Evolutionary conservation across 1,284 basidiomycete genomes (phyloP), one percentile per base, ranked within the genome.

Genomic region (Rhizoctonia solani): DNA sequence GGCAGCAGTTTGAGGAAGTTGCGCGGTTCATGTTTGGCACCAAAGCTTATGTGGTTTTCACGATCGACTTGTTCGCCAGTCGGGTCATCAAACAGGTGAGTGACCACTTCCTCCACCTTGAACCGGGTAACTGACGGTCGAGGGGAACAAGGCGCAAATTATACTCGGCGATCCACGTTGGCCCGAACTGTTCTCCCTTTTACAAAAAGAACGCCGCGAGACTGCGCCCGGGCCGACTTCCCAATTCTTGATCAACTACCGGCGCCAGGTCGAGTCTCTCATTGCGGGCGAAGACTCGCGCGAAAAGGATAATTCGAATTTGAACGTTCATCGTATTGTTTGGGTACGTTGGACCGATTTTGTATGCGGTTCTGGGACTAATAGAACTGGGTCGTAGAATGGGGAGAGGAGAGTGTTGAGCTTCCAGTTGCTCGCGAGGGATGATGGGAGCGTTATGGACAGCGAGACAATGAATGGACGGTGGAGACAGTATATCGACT

Each of bases 21-120:
- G 87, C 97, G 83, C 82, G 97, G 69, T 93, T 92, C 85, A 95
- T 99, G 84, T 98, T 96, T 80, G 93, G 94, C 34, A 95, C 89
- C 71, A 91, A 94, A 82, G 95, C 94, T 73, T 79, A 87, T 73
- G 72, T 77, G 19, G 72, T 80, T 74, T 97, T 96, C 75, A 97
- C 95, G 0, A 79, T 97, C n/a, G 95, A 98, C 79, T 94, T 96
- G 76, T 82, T 96, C 54, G 86, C 96, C 63, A 90, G 89, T 1
- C 84, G 86, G n/a, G 84, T 93, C 73, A 88, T 93, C 78, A 97
- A 92, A 76, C 94, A 90, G 81, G 91, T 86, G 68, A 77, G 83
- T 61, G 63, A 65, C 72, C 70, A 70, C 73, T 59, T 66, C 71
- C 50, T 67, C 71, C 61, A 69, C 47, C 47, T 71, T 44, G 23